Percentiles rank a stretch among this genome's conserved stretches.
phyloP scores from a whole-genome alignment of 2,329 filamentous ascomycete genomes.

The Tolypocladium tropicale region DNA sequence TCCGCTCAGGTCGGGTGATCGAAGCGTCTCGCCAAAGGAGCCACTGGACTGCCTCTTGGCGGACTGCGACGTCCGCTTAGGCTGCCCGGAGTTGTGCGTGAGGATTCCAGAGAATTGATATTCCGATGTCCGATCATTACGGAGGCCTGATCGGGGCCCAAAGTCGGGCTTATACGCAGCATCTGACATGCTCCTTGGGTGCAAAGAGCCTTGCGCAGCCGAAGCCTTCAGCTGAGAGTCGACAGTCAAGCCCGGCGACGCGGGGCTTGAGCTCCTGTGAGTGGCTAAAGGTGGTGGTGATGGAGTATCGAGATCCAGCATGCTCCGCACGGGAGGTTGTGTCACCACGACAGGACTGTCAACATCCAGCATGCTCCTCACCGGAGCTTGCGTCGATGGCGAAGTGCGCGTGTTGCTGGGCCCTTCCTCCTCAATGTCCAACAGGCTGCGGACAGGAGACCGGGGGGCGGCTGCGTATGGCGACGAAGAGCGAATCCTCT shows the following conservation, averaged over 20 bases:
- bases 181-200: constrained; percentile 47
- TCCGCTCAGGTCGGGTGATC: constrained; percentile 37
- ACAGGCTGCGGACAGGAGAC: constrained; percentile 60
- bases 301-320: constrained; percentile 39
- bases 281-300: constrained; percentile 14
- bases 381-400: constrained; percentile 38
- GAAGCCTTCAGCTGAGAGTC: constrained; percentile 13
- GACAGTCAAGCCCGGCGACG: constrained; percentile 15
- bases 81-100: constrained; percentile 37
- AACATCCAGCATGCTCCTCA: constrained; percentile 58
- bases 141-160: constrained; percentile 19
- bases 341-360: constrained; percentile 30
- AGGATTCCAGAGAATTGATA: constrained; percentile 55
- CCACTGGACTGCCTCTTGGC: constrained; percentile 21
- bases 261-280: constrained; percentile 22
- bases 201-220: constrained; percentile 12
- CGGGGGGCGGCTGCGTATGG: constrained; percentile 45
- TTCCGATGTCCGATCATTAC: constrained; percentile 35
- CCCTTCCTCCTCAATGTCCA: constrained; percentile 42
- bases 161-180: constrained; percentile 39
- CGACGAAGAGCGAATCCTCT: constrained; percentile 37
- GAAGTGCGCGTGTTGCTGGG: constrained; percentile 10
- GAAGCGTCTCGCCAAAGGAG: constrained; percentile 42
- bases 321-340: constrained; percentile 34
- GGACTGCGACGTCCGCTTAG: constrained; percentile 20